These are phyloP conservation scores for Chytriomyces confervae DNA, from an alignment of 192 early-diverging fungal genomes.

Conservation along the genomic window DNA sequence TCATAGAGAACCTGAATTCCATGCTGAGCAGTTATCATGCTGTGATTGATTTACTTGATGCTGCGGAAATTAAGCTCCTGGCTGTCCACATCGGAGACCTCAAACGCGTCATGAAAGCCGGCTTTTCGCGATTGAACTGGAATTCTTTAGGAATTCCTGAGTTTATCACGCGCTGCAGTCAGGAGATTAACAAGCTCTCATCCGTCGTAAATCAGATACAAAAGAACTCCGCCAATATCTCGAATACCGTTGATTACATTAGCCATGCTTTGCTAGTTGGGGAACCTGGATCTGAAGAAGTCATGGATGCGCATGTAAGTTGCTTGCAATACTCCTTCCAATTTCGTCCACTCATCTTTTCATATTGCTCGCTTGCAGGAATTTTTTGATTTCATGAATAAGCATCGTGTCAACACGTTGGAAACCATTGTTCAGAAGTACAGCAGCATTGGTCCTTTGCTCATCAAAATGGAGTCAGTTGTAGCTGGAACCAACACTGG, in stretches of 20 bases:
- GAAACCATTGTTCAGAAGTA: conserved; percentile 62
- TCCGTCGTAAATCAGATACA: conserved; percentile 66
- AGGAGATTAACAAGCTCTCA: conserved; percentile 69
- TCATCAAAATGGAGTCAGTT: conserved; percentile 69
- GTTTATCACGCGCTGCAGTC: conserved; percentile 64
- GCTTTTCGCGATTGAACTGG: conserved; percentile 68
- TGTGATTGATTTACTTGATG: conserved; percentile 59
- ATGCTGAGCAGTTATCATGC: conserved; percentile 59
- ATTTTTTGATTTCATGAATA: conserved; percentile 67
- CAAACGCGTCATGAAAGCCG: conserved; percentile 67
- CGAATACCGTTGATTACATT: conserved; percentile 59
- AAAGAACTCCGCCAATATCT: conserved; percentile 67
- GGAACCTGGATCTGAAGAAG: conserved; percentile 54
- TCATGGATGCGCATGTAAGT: conserved; percentile 64
- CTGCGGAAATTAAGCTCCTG: conserved; percentile 60
- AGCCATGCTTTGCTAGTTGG: conserved; percentile 52
- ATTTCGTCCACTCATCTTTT: background rate
- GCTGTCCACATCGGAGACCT: conserved; percentile 60
- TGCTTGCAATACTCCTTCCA: background rate
- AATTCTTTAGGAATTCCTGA: conserved; percentile 68
- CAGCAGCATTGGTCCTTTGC: conserved; percentile 61
- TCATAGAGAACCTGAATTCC: conserved; percentile 59
- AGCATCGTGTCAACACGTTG: conserved; percentile 50
- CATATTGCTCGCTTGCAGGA: conserved; percentile 45
- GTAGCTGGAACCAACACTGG: conserved; percentile 70